These are phyloP conservation scores for Musa balbisiana DNA, from an alignment of 202 grass and related monocot genomes.

Conservation along the genomic window DNA sequence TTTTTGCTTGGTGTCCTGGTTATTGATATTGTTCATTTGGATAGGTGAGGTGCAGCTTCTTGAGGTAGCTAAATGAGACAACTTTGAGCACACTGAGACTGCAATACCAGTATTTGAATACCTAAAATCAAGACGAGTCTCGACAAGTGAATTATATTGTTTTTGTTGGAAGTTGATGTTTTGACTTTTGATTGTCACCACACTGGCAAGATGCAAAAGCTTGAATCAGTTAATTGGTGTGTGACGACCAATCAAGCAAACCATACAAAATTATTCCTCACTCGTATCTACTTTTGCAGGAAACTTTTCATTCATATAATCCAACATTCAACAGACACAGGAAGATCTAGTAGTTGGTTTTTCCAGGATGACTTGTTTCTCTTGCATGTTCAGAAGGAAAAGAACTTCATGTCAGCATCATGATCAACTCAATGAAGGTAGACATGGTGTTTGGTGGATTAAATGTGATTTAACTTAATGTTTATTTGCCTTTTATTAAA, in stretches of 20 bases:
- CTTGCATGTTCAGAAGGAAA: constrained; percentile 43
- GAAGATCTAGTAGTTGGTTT: not conserved
- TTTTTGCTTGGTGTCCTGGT: too few species aligned
- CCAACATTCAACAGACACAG: not conserved
- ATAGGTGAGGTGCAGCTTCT: too few species aligned
- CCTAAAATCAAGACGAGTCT: too few species aligned
- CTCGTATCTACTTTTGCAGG: not conserved
- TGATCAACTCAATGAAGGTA: constrained; percentile 30
- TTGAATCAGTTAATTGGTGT: not conserved
- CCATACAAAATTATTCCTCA: not conserved
- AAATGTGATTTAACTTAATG: not conserved
- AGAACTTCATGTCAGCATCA: constrained; percentile 4
- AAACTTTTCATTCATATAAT: not conserved
- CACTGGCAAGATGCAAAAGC: not conserved
- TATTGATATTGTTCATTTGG: too few species aligned
- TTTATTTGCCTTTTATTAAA: constrained; percentile 12
- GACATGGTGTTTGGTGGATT: constrained; percentile 5
- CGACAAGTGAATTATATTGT: not conserved
- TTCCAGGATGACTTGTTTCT: constrained; percentile 60
- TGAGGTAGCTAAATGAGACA: not conserved
- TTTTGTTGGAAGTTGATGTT: not conserved
- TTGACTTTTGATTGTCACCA: not conserved
- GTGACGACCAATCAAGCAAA: not conserved
- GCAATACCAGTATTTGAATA: not conserved
- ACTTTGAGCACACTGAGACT: not conserved